phyloP scores from a whole-genome alignment of 2,329 filamentous ascomycete species.

The Lasiodiplodia gonubiensis region DNA sequence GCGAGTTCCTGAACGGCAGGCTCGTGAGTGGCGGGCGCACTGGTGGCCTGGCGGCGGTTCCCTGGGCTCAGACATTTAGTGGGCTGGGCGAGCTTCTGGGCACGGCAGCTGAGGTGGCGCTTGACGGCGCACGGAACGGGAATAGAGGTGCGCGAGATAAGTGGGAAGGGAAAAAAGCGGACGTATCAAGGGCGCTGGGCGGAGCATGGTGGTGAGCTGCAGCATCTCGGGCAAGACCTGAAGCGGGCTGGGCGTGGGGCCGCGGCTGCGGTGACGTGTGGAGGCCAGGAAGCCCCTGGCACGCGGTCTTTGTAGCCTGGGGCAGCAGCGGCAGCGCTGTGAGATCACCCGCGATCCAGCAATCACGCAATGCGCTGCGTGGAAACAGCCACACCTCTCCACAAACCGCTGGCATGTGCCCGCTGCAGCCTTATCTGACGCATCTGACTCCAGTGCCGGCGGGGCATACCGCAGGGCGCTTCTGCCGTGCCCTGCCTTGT shows the following conservation, averaged over 20 bases:
- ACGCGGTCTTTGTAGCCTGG: neutral
- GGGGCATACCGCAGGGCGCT: constrained; percentile 13
- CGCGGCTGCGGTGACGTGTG: constrained; percentile 13
- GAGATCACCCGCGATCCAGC: constrained; percentile 16
- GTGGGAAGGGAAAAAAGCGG: neutral
- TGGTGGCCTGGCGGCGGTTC: constrained; percentile 12
- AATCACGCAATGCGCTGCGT: constrained; percentile 17
- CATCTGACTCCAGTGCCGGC: neutral
- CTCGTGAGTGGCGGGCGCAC: neutral
- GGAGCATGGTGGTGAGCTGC: constrained; percentile 10
- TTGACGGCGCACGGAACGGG: neutral
- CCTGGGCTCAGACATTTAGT: neutral
- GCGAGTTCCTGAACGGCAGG: neutral
- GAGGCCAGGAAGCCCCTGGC: neutral
- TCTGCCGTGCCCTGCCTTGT: constrained; percentile 11
- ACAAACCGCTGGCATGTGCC: neutral
- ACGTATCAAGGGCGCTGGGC: constrained; percentile 6
- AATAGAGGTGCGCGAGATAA: constrained; percentile 5
- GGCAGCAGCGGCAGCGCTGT: neutral
- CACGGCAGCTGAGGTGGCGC: neutral
- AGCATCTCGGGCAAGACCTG: constrained; percentile 15
- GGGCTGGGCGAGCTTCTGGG: neutral
- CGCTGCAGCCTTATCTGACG: neutral
- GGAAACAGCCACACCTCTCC: constrained; percentile 15
- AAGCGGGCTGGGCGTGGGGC: constrained; percentile 7